Conservation (phyloP, 1,139 yeast species). For the Yamadazyma jaroonii region DNA sequence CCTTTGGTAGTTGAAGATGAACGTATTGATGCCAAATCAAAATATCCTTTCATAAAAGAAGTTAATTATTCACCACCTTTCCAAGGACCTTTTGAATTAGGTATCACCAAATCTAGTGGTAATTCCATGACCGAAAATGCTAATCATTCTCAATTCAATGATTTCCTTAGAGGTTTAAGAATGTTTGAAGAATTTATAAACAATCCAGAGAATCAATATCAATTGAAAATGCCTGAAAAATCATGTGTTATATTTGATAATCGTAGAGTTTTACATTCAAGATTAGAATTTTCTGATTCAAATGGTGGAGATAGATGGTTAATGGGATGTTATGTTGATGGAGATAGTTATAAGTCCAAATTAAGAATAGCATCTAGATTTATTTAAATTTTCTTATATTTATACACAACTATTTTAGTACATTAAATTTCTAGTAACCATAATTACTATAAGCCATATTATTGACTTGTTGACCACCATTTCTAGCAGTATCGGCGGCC, state of each 20-base stretch:
- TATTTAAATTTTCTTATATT: constrained; percentile 6
- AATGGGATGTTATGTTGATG: constrained; percentile 76
- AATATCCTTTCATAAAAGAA: constrained; percentile 45
- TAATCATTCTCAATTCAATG: constrained; percentile 34
- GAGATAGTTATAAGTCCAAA: constrained; percentile 68
- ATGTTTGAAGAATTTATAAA: constrained; percentile 61
- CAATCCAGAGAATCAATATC: constrained; percentile 53
- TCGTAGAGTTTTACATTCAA: constrained; percentile 69
- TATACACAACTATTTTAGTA: constrained; percentile 6
- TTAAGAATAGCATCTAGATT: constrained; percentile 28
- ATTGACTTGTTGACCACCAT: constrained; percentile 11
- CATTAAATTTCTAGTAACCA: constrained; percentile 20
- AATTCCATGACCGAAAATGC: constrained; percentile 19
- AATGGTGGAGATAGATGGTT: constrained; percentile 67
- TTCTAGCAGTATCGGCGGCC: constrained; percentile 18
- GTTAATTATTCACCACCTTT: constrained; percentile 83
- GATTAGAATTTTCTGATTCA: constrained; percentile 53
- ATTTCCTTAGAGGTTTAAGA: constrained; percentile 58
- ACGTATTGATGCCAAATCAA: constrained; percentile 25
- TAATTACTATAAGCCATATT: constrained; percentile 22
- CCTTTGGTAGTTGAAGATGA: constrained; percentile 66
- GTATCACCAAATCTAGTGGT: constrained; percentile 32
- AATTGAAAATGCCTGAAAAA: constrained; percentile 57
- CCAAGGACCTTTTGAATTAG: constrained; percentile 74
- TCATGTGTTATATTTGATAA: constrained; percentile 73